Evolutionary conservation across 768 basidiomycete genomes (phyloP), one percentile per base, ranked within the genome.

Genomic region (Favolaschia claudopus): DNA sequence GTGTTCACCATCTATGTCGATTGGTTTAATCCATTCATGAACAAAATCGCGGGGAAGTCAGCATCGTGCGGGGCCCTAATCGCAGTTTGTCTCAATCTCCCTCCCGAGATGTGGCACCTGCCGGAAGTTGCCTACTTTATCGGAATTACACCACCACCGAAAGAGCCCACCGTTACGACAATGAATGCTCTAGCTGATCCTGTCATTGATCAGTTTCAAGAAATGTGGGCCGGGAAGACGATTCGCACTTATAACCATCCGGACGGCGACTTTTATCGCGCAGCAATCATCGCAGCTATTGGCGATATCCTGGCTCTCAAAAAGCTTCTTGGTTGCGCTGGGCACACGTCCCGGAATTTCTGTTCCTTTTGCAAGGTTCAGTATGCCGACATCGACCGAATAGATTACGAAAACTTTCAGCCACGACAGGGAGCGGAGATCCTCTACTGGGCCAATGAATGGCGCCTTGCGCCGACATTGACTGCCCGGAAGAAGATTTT

Each of bases 61-160:
- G 52, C 27, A 10, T 60, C 58, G 5, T 52, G 50, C 15, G 51
- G 58, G 7, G 58, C 58, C 3, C 53, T 60, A 19, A 67, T 65
- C 25, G 39, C 70, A 40, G 57, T 63, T 7, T 71, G 71, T 49
- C 27, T 69, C 29, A 72, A 73, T 39, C 50, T 72, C 5, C 71
- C 71, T 0, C 32, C 36, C 10, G 47, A 59, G 19, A 24, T 70
- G 10, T 64, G 64, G 27, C 63, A 67, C 43, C 49, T 42, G 5
- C 3, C 29, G 5, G 69, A 70, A 33, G 68, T 62, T 25, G 36
- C 64, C 3, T 67, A 51, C 47, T 52, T 72, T 28, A 63, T 55
- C 5, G 62, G 62, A 32, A 59, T 67, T 24, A 67, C 54, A 17
- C 66, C 66, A 22, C 55, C 53, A 12, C 55, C 58, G 14, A 51